Base-by-base conservation (phyloP, 345 rosid genomes). In the Euphorbia tirucalli region DNA sequence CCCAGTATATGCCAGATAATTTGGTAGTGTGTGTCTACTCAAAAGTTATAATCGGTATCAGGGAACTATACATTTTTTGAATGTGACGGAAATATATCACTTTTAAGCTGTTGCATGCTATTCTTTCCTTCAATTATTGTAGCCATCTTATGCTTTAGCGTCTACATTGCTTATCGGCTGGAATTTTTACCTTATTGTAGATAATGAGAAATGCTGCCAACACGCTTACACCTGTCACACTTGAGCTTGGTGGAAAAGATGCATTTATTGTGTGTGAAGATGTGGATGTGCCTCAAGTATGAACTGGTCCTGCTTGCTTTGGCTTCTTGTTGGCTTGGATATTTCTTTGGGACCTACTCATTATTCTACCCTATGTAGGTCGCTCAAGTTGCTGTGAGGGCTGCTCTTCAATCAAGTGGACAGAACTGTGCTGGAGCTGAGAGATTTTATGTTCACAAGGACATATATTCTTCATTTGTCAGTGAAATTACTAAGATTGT, bases 401-500 rank as follows among this genome's bases (percentile, higher is more conserved):
- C 89, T 27, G 78, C 85, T 69, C 93, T 95, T 81, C 98, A 95
- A 84, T 95, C 99, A 65, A 87, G 98, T 66, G 99, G 98, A 70
- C 99, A 95, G 87, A 95, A 92, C 74, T 95, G 99, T 88, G 99
- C 98, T 65, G 99, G 99, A 70, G 98, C 99, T 74, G 99, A 95
- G 83, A 89, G 98, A 78, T 95, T 92, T 82, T 92, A 95, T 84
- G 98, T 92, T 74, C 98, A 89, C 74, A 85, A 66, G 81, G 91
- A 90, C 74, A 75, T 92, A 56, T 88, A 88, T 84, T 68, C 93
- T 74, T 83, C 92, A 73, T 95, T 95, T 82, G 84, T 89, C 74
- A 85, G 74, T 82, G 85, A 90, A 88, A 86, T 95, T 59, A 41
- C 90, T 39, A 88, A 86, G 69, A 89, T 95, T 64, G 87, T 95